Base-by-base conservation (phyloP, 257 asterid species). In the Nicotiana obtusifolia region DNA sequence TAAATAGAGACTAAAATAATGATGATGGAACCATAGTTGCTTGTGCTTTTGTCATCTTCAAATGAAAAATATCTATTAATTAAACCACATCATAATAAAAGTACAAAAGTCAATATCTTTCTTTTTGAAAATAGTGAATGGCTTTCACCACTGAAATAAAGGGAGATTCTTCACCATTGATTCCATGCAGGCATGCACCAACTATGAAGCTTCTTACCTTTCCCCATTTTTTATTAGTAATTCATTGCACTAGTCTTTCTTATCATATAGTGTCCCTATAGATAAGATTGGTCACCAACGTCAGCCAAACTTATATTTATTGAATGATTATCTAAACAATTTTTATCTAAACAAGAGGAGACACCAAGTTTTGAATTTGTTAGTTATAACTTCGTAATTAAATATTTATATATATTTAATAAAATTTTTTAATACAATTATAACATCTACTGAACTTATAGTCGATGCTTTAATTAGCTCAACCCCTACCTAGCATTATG, bases 81-180 rank as follows among this genome's bases (percentile, higher is more conserved):
- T 47, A 6, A 75, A 47, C 62, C 61, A 2, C 41, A 15, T 73
- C 17, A 15, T 0, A 44, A 15, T 0, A 44, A 20, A n/a, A 41
- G 26, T 15, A 73, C 16, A 0, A 15, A 15, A 75, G 80, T 71
- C 80, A 75, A 49, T 10, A 49, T 75, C 64, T 75, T 75, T 24
- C 7, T 24, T 73, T 73, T 73, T 3, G 30, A 30, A 65, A 16
- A 65, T 30, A 16, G 7, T 65, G 19, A 16, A 22, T 73, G 79
- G 37, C 79, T 15, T 24, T 10, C 41, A n/a, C 80, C 80, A 75
- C 26, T 75, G 26, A 49, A 75, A 49, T 75, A 75, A 75, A 75
- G 41, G 26, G 49, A 49, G 62, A 75, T 75, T 75, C 64, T 75
- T 75, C 64, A 49, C 62, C 64, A 49, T 49, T 75, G 16, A 49